These are phyloP conservation scores for Carpinus fangiana DNA, from an alignment of 306 rosid genomes.

Conservation along the genomic window DNA sequence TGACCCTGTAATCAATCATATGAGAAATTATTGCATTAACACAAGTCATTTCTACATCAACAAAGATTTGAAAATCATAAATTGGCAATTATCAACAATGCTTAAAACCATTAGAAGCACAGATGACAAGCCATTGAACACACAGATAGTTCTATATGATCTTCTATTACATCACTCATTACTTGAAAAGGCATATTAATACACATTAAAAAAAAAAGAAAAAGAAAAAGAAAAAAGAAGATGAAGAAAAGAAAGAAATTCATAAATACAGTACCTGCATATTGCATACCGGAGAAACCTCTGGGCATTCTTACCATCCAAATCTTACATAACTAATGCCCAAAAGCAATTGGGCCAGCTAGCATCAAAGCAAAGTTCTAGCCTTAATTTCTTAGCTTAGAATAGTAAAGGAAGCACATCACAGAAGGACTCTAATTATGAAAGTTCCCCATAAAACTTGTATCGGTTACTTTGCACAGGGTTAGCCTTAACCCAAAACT, in stretches of 20 bases:
- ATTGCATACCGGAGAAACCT: slow-evolving; percentile 26
- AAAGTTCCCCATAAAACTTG: background rate
- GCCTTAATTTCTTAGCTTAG: background rate
- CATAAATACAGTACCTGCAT: slow-evolving; percentile 8
- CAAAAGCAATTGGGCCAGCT: slow-evolving; percentile 28
- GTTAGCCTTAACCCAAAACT: slow-evolving; percentile 15
- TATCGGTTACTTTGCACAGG: background rate
- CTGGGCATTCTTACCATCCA: slow-evolving; percentile 22
- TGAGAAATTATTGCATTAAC: slow-evolving; percentile 27
- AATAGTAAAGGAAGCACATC: background rate
- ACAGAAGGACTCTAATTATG: background rate
- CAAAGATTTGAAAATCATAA: background rate
- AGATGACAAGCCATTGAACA: slow-evolving; percentile 13
- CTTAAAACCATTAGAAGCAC: slow-evolving; percentile 24
- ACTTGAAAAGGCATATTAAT: slow-evolving; percentile 21
- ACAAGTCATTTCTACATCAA: slow-evolving; percentile 12
- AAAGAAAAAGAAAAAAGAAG: too few species aligned
- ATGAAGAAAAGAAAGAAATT: too few species aligned
- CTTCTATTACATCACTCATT: slow-evolving; percentile 21
- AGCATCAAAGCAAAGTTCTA: slow-evolving; percentile 21
- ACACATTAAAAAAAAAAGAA: background rate
- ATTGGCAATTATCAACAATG: slow-evolving; percentile 14
- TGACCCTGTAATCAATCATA: slow-evolving; percentile 73
- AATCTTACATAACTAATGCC: slow-evolving; percentile 23
- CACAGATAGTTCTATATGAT: too few species aligned